Conservation (phyloP, 768 basidiomycete species). For the Lyophyllum atratum region DNA sequence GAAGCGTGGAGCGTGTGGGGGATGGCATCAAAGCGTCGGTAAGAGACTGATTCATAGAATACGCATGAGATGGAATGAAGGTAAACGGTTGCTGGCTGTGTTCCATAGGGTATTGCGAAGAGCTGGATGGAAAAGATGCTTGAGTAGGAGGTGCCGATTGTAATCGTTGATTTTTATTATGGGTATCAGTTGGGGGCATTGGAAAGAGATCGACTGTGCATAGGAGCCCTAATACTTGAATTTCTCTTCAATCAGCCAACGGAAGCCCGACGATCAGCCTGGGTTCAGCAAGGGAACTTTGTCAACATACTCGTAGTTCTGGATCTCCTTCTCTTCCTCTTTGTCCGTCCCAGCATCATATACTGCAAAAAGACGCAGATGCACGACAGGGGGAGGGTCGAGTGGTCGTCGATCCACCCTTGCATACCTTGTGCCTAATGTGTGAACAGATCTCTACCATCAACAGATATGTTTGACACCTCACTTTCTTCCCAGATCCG, state of each 20-base stretch:
- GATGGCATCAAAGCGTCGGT: conserved; percentile 1
- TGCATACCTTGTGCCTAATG: conserved; percentile 45
- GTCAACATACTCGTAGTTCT: conserved; percentile 47
- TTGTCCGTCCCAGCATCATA: conserved; percentile 40
- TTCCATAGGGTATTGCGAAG: conserved; percentile 1
- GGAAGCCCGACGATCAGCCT: conserved; percentile 9
- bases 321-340: conserved; percentile 44
- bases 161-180: neutral
- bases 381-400: conserved; percentile 67
- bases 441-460: conserved; percentile 9
- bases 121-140: conserved; percentile 11
- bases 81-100: conserved; percentile 6
- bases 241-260: conserved; percentile 41
- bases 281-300: neutral
- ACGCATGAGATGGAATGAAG: conserved; percentile 11
- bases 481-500: conserved; percentile 69
- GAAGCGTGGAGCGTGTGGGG: conserved; percentile 6
- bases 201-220: conserved; percentile 82
- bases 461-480: conserved; percentile 1
- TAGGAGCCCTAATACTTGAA: conserved; percentile 66
- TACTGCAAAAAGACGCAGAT: conserved; percentile 50
- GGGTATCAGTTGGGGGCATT: conserved; percentile 32
- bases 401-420: conserved; percentile 64
- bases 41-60: neutral
- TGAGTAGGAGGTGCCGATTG: conserved; percentile 17